Base-by-base conservation (phyloP, 2,329 filamentous ascomycete genomes). In the Botryotinia globosa region DNA sequence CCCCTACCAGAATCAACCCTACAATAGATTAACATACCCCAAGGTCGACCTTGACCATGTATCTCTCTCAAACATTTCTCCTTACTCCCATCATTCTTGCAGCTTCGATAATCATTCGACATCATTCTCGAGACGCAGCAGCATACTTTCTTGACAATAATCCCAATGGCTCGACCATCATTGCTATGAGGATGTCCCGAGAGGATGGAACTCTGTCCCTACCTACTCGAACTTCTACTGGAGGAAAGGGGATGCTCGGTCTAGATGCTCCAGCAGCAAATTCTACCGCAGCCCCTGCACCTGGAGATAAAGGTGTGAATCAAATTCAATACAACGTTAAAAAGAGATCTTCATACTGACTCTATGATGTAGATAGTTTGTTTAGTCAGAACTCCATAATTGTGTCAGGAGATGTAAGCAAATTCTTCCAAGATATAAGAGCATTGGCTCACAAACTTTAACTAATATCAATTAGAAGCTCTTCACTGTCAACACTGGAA, bases 71-170 rank as follows among this genome's bases (percentile, higher is more conserved):
- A n/a, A 37, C 22, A 6, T n/a, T 59, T 16, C 32, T 58, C 45
- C 20, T 68, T 10, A 39, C 44, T n/a, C n/a, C 66, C 12, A 20
- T 58, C 51, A 37, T 54, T n/a, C 25, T 56, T 39, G 51, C 66
- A 32, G 32, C 66, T 32, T 34, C 66, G 9, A 42, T 34, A 10
- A 29, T 37, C 2, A 45, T 45, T n/a, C 45, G 64, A 32, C 64
- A 51, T 20, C n/a, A 58, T 25, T 58, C 29, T 22, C 37, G 44
- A 18, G 12, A n/a, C 14, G 56, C 68, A 34, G 76, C 85, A 76
- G 87, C 86, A 0, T 90, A 90, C 79, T 80, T 89, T 64, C 80
- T 88, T 62, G 87, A 85, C 56, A 90, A 90, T 75, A 83, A 86
- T 9, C 79, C 79, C 22, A 75, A 82, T 1, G 72, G 75, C 2